Evolutionary conservation across 768 basidiomycete genomes (phyloP), one percentile per base, ranked within the genome.

Genomic region (Saitozyma sp.): DNA sequence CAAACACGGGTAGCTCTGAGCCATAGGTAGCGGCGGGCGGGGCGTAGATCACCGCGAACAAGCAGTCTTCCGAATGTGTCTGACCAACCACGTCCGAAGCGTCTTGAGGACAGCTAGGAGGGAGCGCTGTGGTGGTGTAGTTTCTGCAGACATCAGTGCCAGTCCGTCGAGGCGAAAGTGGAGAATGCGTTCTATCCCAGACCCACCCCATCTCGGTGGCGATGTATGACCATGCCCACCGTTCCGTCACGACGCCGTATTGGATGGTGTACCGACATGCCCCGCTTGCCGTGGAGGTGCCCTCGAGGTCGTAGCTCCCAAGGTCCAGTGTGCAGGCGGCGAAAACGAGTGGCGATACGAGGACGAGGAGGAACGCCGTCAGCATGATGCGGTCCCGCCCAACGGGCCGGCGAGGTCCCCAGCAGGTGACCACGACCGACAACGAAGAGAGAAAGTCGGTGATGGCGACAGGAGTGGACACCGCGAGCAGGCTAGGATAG

Each of bases 31-130:
- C 59, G 1, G 81, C 73, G 8, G 81, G 77, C 6, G 89, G 89
- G 2, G 87, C 85, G 73, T 90, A 92, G 39, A 89, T 81, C 29
- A 89, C 80, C 82, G 91, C 86, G 19, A 86, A 91, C 51, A 95
- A 82, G 75, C 92, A 95, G 75, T 93, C 89, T 77, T 93, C 92
- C 0, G 82, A 58, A 76, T 83, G 78, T 80, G 84, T 6, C 78
- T 73, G n/a, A 84, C 64, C 54, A 6, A 62, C 48, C 68, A 84
- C 81, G 10, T 55, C 40, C 1, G n/a, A 43, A n/a, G 17, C n/a
- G 46, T 62, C 79, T 76, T 92, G 92, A 9, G 89, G 87, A 75
- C 91, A 94, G 8, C 86, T 83, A 5, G 86, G 82, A 17, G 91
- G 90, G 40, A 89, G 80, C 11, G 46, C 29, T 6, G 43, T 13